These are phyloP conservation scores for Cercospora janseana DNA, from an alignment of 2,329 filamentous ascomycete genomes.

Conservation along the genomic window DNA sequence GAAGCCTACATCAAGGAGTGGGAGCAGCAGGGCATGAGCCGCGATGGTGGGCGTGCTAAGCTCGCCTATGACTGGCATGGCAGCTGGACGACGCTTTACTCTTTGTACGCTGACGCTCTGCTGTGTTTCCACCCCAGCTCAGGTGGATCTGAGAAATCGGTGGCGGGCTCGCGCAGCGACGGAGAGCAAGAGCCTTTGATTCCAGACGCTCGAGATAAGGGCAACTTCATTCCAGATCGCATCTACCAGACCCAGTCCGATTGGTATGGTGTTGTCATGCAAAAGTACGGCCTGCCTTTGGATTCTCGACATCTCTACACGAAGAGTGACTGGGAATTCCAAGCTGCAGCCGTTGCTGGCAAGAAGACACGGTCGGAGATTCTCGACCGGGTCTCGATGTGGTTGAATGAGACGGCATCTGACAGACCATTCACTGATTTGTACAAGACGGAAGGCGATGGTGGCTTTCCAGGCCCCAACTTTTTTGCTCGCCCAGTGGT, in stretches of 20 bases:
- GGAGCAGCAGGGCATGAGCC: slow-evolving; percentile 68
- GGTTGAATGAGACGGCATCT: slow-evolving; percentile 79
- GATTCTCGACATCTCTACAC: slow-evolving; percentile 81
- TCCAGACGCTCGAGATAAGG: slow-evolving; percentile 11
- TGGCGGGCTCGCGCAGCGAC: slow-evolving; percentile 9
- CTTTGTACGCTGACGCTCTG: slow-evolving; percentile 75
- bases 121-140: slow-evolving; percentile 69
- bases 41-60: slow-evolving; percentile 68
- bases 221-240: slow-evolving; percentile 64
- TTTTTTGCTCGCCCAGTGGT: slow-evolving; percentile 84
- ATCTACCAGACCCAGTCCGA: slow-evolving; percentile 77
- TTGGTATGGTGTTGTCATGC: slow-evolving; percentile 76
- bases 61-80: slow-evolving; percentile 77
- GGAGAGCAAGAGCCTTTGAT: slow-evolving; percentile 24
- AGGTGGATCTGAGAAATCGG: slow-evolving; percentile 20
- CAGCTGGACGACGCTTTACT: slow-evolving; percentile 83
- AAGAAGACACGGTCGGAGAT: slow-evolving; percentile 68
- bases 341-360: slow-evolving; percentile 75
- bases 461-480: slow-evolving; percentile 68
- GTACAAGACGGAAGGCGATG: slow-evolving; percentile 74
- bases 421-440: slow-evolving; percentile 78
- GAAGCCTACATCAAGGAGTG: slow-evolving; percentile 69
- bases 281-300: slow-evolving; percentile 78
- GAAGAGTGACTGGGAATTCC: slow-evolving; percentile 84
- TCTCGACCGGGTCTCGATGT: slow-evolving; percentile 68